Percentiles rank a stretch among this genome's conserved stretches.
These are phyloP conservation scores for Grammothele lineata DNA, from an alignment of 768 basidiomycete species.

Conservation along the genomic window DNA sequence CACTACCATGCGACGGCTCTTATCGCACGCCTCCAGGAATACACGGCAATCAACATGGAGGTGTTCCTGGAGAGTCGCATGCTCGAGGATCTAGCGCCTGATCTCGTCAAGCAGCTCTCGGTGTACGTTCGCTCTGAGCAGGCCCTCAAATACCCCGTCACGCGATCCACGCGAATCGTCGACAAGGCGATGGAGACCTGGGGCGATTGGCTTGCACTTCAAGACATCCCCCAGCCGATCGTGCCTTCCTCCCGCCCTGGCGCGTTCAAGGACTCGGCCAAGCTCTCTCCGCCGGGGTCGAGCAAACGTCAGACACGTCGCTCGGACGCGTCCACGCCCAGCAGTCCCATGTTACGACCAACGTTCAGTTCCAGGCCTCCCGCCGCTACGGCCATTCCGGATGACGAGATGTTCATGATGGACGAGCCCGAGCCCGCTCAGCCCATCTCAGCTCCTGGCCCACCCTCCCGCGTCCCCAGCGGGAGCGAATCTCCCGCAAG, in stretches of 20 bases:
- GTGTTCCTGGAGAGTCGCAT: slow-evolving; percentile 76
- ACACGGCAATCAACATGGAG: slow-evolving; percentile 83
- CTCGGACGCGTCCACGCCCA: slow-evolving; percentile 23
- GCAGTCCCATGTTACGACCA: slow-evolving; percentile 25
- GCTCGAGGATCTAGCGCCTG: slow-evolving; percentile 68
- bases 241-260: slow-evolving; percentile 27
- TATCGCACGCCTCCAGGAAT: slow-evolving; percentile 66
- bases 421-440: slow-evolving; percentile 57
- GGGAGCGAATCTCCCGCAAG: slow-evolving; percentile 5
- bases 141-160: slow-evolving; percentile 56
- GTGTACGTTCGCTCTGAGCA: slow-evolving; percentile 57
- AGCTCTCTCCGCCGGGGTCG: slow-evolving; percentile 28
- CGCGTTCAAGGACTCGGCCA: slow-evolving; percentile 24
- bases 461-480: slow-evolving; percentile 6
- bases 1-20: slow-evolving; percentile 71
- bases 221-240: slow-evolving; percentile 65
- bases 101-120: slow-evolving; percentile 65
- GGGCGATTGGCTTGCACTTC: slow-evolving; percentile 62
- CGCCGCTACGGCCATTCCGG: slow-evolving; percentile 14
- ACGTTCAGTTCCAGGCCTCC: slow-evolving; percentile 15
- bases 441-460: not conserved
- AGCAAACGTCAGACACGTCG: slow-evolving; percentile 16
- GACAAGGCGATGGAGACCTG: slow-evolving; percentile 55
- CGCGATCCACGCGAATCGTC: slow-evolving; percentile 52
- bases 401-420: slow-evolving; percentile 81